phyloP scores from a whole-genome alignment of 305 asterid species.

The Rubia balearica region DNA sequence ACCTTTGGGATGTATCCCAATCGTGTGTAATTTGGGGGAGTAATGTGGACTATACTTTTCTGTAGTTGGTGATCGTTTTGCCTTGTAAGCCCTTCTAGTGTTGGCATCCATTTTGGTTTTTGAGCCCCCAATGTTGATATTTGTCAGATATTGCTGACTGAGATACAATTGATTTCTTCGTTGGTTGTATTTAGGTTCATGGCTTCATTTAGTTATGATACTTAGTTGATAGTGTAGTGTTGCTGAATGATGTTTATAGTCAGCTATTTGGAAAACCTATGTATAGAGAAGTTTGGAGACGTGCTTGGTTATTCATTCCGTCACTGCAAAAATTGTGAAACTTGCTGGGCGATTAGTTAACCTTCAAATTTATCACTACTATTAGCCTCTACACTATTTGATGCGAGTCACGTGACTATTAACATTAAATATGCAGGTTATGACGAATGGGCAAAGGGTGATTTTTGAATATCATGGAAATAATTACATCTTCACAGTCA shows the following conservation, averaged over 20 bases:
- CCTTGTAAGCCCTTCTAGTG: not conserved
- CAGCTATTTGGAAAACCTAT: not conserved
- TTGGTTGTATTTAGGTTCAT: not conserved
- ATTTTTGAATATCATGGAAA: constrained; percentile 87
- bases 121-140: not conserved
- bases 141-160: not conserved
- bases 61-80: not conserved
- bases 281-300: not conserved
- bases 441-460: constrained; percentile 86
- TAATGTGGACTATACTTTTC: not conserved
- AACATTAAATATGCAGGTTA: constrained; percentile 43
- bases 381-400: not conserved
- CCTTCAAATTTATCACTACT: not conserved
- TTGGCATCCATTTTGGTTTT: not conserved
- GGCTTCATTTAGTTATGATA: not conserved
- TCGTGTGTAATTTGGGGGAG: not conserved
- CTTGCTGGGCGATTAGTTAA: not conserved
- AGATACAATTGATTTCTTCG: not conserved
- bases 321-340: not conserved
- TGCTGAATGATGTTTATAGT: not conserved
- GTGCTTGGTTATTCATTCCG: not conserved
- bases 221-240: not conserved
- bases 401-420: not conserved
- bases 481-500: constrained; percentile 73
- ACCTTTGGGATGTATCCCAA: not conserved